Evolutionary conservation across 257 asterid genomes (phyloP).

Genomic region (Perilla frutescens): DNA sequence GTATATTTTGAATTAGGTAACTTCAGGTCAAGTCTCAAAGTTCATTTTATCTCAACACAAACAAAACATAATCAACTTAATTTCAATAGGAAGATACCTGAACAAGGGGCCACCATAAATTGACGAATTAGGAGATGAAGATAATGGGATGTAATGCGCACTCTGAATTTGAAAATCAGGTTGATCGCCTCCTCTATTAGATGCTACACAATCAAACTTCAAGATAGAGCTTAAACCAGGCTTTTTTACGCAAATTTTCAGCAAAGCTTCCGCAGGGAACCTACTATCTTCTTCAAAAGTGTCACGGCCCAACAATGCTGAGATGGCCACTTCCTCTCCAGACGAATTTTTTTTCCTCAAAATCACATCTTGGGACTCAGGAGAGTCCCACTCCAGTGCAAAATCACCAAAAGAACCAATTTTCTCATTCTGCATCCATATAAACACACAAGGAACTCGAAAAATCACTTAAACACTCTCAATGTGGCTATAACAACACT

Average conservation of each 20-base stretch:
- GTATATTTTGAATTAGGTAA: background rate
- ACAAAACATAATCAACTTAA: background rate
- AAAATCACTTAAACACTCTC: conserved; percentile 8
- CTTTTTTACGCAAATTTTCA: conserved; percentile 87
- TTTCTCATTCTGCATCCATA: conserved; percentile 51
- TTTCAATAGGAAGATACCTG: conserved; percentile 55
- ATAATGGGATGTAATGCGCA: conserved; percentile 59
- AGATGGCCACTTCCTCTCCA: conserved; percentile 87
- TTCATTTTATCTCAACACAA: conserved; percentile 12
- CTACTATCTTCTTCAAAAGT: conserved; percentile 44
- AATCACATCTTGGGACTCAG: conserved; percentile 66
- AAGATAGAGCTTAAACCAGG: conserved; percentile 76
- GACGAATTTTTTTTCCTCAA: conserved; percentile 65
- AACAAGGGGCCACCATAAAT: conserved; percentile 61
- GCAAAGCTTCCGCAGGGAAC: conserved; percentile 61
- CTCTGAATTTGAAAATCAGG: conserved; percentile 57
- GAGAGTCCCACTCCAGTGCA: conserved; percentile 78
- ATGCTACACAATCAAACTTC: conserved; percentile 83
- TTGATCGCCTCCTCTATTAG: conserved; percentile 42
- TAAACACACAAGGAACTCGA: background rate
- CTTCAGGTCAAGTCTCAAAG: background rate
- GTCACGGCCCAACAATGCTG: conserved; percentile 67
- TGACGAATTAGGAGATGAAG: conserved; percentile 50
- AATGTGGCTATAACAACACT: background rate
- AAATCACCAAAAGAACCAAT: conserved; percentile 69